Conservation (phyloP, 257 asterid genomes). For the Schizonepeta tenuifolia region DNA sequence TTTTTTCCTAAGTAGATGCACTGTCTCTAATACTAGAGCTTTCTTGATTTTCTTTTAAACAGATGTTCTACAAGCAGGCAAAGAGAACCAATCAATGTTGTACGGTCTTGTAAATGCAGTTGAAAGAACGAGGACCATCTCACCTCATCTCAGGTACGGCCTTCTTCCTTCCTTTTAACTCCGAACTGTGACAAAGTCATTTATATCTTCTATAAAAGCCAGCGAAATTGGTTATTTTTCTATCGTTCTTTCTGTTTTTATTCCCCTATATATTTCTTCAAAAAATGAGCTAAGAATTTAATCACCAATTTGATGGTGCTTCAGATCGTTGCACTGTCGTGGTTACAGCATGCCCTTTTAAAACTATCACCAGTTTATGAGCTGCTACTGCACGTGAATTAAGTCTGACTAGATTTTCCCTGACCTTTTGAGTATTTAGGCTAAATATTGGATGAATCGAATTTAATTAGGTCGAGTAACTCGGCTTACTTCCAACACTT, state of each 20-base stretch:
- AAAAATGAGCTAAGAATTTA: not conserved
- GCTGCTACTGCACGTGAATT: not conserved
- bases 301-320: not conserved
- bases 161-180: conserved; percentile 9
- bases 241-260: not conserved
- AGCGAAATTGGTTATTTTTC: not conserved
- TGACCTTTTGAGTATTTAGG: not conserved
- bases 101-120: conserved; percentile 59
- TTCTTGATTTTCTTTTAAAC: conserved; percentile 32
- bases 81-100: conserved; percentile 88
- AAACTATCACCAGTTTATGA: not conserved
- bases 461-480: not conserved
- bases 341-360: not conserved
- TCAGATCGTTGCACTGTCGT: not conserved
- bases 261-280: not conserved
- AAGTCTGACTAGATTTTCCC: not conserved
- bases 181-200: conserved; percentile 13
- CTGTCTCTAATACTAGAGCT: not conserved
- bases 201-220: conserved; percentile 15
- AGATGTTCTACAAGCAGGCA: conserved; percentile 94
- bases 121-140: not conserved
- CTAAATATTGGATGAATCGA: not conserved
- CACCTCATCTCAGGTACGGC: conserved; percentile 9
- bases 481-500: not conserved
- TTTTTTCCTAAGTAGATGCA: not conserved